Evolutionary conservation across 257 asterid species (phyloP).

Genomic region (Forsythia suspensa): DNA sequence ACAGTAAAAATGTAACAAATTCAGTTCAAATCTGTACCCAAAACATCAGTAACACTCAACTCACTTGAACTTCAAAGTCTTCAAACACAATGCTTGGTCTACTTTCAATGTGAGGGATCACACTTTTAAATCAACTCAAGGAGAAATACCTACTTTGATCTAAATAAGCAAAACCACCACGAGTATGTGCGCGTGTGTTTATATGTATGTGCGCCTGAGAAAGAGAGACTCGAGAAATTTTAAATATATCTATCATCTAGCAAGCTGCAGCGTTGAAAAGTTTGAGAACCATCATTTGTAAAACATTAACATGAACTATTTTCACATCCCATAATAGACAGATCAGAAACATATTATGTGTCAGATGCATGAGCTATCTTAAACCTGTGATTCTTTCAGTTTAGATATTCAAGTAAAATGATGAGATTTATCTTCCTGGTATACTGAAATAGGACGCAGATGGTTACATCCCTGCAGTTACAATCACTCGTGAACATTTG

Average conservation of each 20-base stretch:
- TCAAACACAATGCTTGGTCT: neutral
- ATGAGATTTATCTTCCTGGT: neutral
- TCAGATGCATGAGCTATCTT: neutral
- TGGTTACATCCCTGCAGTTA: neutral
- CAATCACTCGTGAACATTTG: no score
- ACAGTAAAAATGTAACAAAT: neutral
- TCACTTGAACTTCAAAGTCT: neutral
- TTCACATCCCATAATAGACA: neutral
- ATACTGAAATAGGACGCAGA: neutral
- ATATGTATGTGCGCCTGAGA: neutral
- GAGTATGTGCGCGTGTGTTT: neutral
- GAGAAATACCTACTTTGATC: neutral
- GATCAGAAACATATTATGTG: neutral
- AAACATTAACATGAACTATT: neutral
- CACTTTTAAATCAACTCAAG: neutral
- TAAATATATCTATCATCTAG: neutral
- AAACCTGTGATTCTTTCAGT: neutral
- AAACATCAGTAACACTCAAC: neutral
- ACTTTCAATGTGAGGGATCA: neutral
- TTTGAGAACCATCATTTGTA: neutral
- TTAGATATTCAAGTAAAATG: neutral
- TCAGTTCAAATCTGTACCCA: neutral
- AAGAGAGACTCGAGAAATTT: neutral
- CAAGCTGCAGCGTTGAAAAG: neutral
- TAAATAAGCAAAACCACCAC: no score